Conservation (phyloP, 2,329 filamentous ascomycete genomes). For the Fusarium humuli region DNA sequence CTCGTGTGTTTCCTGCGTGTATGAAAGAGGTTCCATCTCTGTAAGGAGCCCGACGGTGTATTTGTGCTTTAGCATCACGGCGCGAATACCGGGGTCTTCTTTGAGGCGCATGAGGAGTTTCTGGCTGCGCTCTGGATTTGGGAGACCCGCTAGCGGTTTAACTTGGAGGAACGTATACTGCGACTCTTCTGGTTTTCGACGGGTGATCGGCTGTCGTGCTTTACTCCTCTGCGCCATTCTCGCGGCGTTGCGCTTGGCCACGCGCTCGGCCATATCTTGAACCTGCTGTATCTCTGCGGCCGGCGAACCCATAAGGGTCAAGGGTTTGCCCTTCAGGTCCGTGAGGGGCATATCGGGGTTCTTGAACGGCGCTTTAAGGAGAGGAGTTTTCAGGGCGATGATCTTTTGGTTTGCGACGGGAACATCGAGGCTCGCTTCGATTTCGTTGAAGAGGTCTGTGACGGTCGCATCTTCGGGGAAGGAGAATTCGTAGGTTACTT, state of each 20-base stretch:
- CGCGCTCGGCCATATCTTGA: slow-evolving; percentile 60
- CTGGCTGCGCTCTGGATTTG: slow-evolving; percentile 76
- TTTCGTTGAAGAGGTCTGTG: slow-evolving; percentile 69
- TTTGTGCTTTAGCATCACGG: slow-evolving; percentile 84
- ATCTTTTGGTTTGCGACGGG: slow-evolving; percentile 75
- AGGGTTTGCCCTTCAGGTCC: slow-evolving; percentile 66
- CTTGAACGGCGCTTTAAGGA: slow-evolving; percentile 74
- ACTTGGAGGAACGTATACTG: slow-evolving; percentile 86
- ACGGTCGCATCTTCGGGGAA: slow-evolving; percentile 62
- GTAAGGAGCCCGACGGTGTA: slow-evolving; percentile 89
- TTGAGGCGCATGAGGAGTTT: slow-evolving; percentile 80
- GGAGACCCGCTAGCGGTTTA: slow-evolving; percentile 80
- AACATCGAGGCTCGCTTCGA: slow-evolving; percentile 68
- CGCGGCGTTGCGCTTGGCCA: slow-evolving; percentile 61
- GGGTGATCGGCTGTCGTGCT: slow-evolving; percentile 35
- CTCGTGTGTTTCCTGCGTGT: slow-evolving; percentile 79
- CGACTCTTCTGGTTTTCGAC: slow-evolving; percentile 61
- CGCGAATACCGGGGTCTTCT: slow-evolving; percentile 85
- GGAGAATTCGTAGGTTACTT: slow-evolving; percentile 57
- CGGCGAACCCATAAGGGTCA: slow-evolving; percentile 74
- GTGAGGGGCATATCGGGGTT: slow-evolving; percentile 63
- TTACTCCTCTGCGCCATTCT: slow-evolving; percentile 50
- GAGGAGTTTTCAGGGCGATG: slow-evolving; percentile 72
- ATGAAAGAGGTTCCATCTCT: slow-evolving; percentile 91
- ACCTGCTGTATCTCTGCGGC: slow-evolving; percentile 69